Conservation (phyloP, 1,284 basidiomycete genomes). For the Ustilago tritici region DNA sequence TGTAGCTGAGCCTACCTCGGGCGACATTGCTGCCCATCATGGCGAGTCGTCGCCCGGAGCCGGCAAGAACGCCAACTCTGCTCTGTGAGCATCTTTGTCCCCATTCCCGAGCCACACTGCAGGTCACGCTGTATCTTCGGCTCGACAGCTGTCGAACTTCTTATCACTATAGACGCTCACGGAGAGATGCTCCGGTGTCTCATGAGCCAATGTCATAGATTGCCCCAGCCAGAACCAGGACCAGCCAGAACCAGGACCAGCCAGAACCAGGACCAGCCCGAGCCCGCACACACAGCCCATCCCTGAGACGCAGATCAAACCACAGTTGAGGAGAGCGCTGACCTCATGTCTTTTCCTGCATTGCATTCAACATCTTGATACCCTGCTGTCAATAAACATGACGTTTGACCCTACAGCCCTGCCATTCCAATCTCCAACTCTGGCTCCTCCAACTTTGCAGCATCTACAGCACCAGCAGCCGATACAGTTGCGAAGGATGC, state of each 20-base stretch:
- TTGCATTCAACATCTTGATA: not conserved
- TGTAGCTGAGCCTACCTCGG: conserved; percentile 53
- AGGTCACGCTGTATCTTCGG: not conserved
- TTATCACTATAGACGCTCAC: conserved; percentile 34
- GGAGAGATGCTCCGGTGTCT: conserved; percentile 36
- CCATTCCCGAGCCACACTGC: not conserved
- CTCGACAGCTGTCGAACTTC: not conserved
- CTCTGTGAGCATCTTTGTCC: conserved; percentile 50
- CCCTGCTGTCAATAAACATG: not conserved
- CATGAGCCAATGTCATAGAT: conserved; percentile 39
- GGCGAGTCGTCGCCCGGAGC: conserved; percentile 73
- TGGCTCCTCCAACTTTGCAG: conserved; percentile 23
- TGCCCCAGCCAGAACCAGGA: not conserved
- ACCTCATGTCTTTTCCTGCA: not conserved
- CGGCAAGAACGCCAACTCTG: conserved; percentile 35
- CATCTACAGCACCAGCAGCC: conserved; percentile 15
- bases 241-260: no score
- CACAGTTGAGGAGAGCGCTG: not conserved
- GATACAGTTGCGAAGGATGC: conserved; percentile 10
- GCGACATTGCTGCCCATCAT: conserved; percentile 47
- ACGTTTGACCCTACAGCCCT: conserved; percentile 10
- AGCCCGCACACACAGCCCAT: not conserved
- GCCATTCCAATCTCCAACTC: conserved; percentile 39
- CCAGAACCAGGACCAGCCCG: not conserved
- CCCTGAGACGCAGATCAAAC: not conserved